phyloP scores from a whole-genome alignment of 2,329 filamentous ascomycete genomes.

The Beauveria varroae region DNA sequence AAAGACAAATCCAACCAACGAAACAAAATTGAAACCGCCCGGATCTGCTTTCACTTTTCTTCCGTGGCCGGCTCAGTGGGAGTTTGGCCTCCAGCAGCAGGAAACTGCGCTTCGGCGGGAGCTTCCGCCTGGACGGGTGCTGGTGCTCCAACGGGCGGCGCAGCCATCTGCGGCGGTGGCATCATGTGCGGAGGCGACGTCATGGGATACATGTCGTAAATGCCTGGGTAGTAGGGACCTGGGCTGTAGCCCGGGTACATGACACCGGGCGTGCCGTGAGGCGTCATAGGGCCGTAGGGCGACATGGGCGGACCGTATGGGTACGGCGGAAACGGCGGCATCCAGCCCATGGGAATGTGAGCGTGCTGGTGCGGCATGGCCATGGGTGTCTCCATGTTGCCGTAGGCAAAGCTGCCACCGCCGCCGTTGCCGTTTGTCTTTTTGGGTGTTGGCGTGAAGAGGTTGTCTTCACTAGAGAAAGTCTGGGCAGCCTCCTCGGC shows the following conservation, averaged over 20 bases:
- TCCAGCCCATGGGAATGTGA: conserved; percentile 15
- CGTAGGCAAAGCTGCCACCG: neutral
- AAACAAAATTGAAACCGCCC: conserved; percentile 63
- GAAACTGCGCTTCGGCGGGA: neutral
- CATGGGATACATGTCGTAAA: conserved; percentile 15
- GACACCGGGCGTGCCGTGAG: conserved; percentile 14
- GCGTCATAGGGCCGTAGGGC: conserved; percentile 16
- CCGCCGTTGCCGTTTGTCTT: neutral
- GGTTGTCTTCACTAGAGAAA: neutral
- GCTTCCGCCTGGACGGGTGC: neutral
- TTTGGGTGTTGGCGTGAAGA: conserved; percentile 7
- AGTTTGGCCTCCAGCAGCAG: neutral
- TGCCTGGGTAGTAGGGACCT: conserved; percentile 14
- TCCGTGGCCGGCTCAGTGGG: conserved; percentile 49
- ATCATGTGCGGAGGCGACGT: conserved; percentile 17
- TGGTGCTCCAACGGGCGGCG: neutral
- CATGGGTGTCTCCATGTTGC: conserved; percentile 9
- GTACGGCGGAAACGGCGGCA: conserved; percentile 14
- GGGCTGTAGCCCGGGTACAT: conserved; percentile 19
- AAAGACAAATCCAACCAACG: neutral
- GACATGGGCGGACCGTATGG: conserved; percentile 10
- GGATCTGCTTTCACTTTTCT: conserved; percentile 67
- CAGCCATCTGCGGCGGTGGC: conserved; percentile 8
- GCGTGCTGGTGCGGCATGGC: neutral
- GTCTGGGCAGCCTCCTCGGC: neutral